Conservation (phyloP, 805 yeast genomes). For the Candida khao-thaluensis region DNA sequence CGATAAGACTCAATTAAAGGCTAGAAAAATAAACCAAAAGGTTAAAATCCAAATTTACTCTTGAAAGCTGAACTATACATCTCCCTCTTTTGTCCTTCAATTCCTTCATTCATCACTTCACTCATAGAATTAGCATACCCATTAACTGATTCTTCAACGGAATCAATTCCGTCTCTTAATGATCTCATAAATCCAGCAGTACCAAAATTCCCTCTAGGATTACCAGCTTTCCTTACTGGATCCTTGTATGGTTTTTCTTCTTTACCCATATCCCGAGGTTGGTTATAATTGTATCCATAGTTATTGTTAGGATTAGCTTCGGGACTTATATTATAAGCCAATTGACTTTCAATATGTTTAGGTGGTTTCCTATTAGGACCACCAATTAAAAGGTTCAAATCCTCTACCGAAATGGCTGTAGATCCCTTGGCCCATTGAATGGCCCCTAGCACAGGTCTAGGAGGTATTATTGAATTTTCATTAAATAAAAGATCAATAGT, state of each 20-base stretch:
- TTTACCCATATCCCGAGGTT: slow-evolving; percentile 6
- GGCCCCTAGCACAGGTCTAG: slow-evolving; percentile 76
- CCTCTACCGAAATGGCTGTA: slow-evolving; percentile 57
- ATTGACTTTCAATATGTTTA: slow-evolving; percentile 56
- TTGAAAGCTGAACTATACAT: slow-evolving; percentile 51
- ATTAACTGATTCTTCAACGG: slow-evolving; percentile 53
- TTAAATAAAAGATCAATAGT: slow-evolving; percentile 64
- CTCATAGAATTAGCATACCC: slow-evolving; percentile 56
- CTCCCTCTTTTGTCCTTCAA: slow-evolving; percentile 50
- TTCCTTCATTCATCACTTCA: slow-evolving; percentile 51
- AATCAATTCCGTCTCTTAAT: slow-evolving; percentile 52
- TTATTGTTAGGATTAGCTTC: slow-evolving; percentile 39
- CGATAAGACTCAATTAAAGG: no score
- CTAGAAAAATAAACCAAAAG: no score
- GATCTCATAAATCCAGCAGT: slow-evolving; percentile 44
- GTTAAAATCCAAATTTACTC: slow-evolving; percentile 52
- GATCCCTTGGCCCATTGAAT: slow-evolving; percentile 84
- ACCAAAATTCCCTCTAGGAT: slow-evolving; percentile 39
- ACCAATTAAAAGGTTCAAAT: slow-evolving; percentile 64
- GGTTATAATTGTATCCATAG: slow-evolving; percentile 26
- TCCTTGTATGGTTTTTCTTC: slow-evolving; percentile 39
- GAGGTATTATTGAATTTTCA: slow-evolving; percentile 64
- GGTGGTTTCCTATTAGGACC: slow-evolving; percentile 71
- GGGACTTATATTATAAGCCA: slow-evolving; percentile 48
- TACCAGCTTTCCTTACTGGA: slow-evolving; percentile 42